A percentile compares a stretch with the other conserved stretches of the same genome.
phyloP scores from a whole-genome alignment of 257 asterid species.

The Cruciata laevipes region DNA sequence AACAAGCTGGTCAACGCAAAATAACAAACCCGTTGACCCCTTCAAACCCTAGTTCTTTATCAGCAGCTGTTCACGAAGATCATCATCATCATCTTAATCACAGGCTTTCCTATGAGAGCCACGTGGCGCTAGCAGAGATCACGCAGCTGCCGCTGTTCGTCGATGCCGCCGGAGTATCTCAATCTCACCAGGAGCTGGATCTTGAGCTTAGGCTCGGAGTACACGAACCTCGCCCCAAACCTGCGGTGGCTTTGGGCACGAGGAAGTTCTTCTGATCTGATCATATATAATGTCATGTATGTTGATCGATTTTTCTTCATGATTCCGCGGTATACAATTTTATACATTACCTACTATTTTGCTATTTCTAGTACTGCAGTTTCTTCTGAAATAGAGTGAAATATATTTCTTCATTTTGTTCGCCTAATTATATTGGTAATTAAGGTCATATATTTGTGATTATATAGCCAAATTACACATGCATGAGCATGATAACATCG shows the following conservation, averaged over 20 bases:
- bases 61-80: background rate
- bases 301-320: background rate
- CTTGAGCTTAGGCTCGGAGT: conserved; percentile 23
- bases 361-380: background rate
- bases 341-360: background rate
- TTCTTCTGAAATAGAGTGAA: too few relatives aligned
- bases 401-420: too few relatives aligned
- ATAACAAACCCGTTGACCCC: conserved; percentile 8
- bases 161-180: background rate
- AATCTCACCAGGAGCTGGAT: conserved; percentile 13
- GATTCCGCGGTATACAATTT: conserved; percentile 3
- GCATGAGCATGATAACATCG: too few relatives aligned
- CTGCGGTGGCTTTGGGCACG: conserved; percentile 5
- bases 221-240: conserved; percentile 7
- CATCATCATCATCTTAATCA: background rate
- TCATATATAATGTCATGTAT: background rate
- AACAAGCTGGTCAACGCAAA: background rate
- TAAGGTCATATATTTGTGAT: too few relatives aligned
- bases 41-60: background rate
- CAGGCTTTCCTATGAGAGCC: background rate
- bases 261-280: conserved; percentile 19
- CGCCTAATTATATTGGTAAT: too few relatives aligned
- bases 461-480: too few relatives aligned
- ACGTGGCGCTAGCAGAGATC: conserved; percentile 5
- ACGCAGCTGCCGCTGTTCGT: conserved; percentile 14